These are phyloP conservation scores for Linum trigynum DNA, from an alignment of 345 rosid species.

Conservation along the genomic window DNA sequence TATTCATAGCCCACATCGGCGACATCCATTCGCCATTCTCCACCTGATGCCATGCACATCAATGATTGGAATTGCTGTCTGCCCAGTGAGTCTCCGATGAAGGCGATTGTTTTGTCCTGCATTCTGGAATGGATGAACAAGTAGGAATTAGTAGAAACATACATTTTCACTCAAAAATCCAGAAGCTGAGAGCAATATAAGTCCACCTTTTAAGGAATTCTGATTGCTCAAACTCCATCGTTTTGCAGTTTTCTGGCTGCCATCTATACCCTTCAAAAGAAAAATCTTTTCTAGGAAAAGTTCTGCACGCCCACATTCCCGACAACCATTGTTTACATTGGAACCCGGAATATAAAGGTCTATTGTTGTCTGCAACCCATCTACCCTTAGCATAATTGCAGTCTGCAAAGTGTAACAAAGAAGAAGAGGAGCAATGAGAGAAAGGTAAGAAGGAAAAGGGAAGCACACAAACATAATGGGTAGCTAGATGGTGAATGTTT, in stretches of 20 bases:
- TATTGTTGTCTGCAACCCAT: slow-evolving; percentile 44
- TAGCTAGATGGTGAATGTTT: neutral
- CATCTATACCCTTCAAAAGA: slow-evolving; percentile 66
- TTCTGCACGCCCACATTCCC: slow-evolving; percentile 65
- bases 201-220: slow-evolving; percentile 52
- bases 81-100: slow-evolving; percentile 51
- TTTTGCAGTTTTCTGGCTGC: slow-evolving; percentile 66
- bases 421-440: too few relatives aligned
- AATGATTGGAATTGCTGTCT: slow-evolving; percentile 53
- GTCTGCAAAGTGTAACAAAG: slow-evolving; percentile 20
- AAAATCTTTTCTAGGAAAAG: slow-evolving; percentile 51
- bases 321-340: slow-evolving; percentile 67
- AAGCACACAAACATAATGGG: slow-evolving; percentile 6
- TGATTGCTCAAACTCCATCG: slow-evolving; percentile 51
- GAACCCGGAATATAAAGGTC: slow-evolving; percentile 58
- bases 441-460: neutral
- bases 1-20: slow-evolving; percentile 39
- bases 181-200: neutral
- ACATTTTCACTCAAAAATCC: neutral
- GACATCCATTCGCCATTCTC: slow-evolving; percentile 32
- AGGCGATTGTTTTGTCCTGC: slow-evolving; percentile 45
- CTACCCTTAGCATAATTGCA: slow-evolving; percentile 64
- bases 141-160: neutral
- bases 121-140: slow-evolving; percentile 26
- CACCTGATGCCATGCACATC: slow-evolving; percentile 52